phyloP scores from a whole-genome alignment of 108 stramenopile genomes.

The Parietichytrium sp. region DNA sequence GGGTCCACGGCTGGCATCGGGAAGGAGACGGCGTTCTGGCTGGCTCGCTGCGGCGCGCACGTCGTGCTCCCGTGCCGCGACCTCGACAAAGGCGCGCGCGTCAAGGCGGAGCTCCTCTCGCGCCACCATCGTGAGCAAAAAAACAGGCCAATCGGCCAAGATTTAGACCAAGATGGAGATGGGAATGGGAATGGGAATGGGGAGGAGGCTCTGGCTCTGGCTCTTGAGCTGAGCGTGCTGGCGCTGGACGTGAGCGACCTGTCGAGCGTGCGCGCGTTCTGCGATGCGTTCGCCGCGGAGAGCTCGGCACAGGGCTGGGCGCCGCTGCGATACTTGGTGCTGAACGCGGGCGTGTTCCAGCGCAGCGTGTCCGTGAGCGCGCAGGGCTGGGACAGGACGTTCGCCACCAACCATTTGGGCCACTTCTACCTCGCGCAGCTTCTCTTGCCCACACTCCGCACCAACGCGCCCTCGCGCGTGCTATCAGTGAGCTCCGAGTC shows the following conservation, averaged over 20 bases:
- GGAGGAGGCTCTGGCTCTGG: no score
- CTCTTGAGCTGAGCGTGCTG: not conserved
- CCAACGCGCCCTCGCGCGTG: not conserved
- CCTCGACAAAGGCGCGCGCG: not conserved
- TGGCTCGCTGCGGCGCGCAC: constrained; percentile 69
- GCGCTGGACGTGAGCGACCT: not conserved
- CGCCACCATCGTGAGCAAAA: no score
- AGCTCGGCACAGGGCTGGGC: not conserved
- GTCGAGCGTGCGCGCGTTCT: not conserved
- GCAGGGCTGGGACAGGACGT: constrained; percentile 43
- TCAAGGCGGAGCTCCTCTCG: constrained; percentile 34
- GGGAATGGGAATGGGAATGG: not conserved
- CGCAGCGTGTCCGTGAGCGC: not conserved
- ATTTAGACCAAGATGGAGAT: no score
- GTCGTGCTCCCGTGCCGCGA: constrained; percentile 50
- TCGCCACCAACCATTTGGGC: constrained; percentile 39
- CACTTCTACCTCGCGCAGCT: constrained; percentile 40
- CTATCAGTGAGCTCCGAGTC: not conserved
- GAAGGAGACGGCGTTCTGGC: constrained; percentile 72
- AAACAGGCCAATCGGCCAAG: no score
- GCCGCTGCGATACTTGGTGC: constrained; percentile 41
- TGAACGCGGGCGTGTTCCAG: constrained; percentile 46
- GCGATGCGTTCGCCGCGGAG: not conserved
- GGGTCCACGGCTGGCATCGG: constrained; percentile 76
- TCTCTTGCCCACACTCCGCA: not conserved